Base-by-base conservation (phyloP, 768 basidiomycete genomes). In the Lentinus brumalis region DNA sequence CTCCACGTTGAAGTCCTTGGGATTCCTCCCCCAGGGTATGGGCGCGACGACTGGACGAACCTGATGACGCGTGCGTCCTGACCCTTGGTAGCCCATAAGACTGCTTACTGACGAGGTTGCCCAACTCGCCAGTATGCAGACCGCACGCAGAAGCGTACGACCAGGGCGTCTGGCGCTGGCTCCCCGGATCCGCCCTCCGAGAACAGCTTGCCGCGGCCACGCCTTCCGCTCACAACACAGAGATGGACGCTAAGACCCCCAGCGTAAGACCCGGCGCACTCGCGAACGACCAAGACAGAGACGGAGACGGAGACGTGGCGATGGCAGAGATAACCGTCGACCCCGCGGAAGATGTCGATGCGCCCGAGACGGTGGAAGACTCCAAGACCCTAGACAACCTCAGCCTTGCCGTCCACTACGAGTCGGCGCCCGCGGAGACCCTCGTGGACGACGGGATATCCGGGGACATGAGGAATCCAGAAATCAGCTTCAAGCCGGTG, bases 11-110 rank as follows among this genome's bases (percentile, higher is more conserved):
- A 38, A 55, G 53, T 12, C 15, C 18, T 30, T 55, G 3, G 18
- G 26, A 12, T 16, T 45, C 31, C 41, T 55, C 42, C 53, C 12
- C 30, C 5, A 4, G 53, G 38, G 11, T 55, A 55, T 16, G 15
- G 26, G 29, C 53, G 41, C 53, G 53, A 55, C 53, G 53, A 55
- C 14, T 55, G 53, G 53, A 55, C 53, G 41, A 55, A 55, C 31
- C 30, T 55, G 26, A 55, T 55, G 53, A 55, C 53, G n/a, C 26
- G 53, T 55, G 18, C 30, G 53, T 55, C 5, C 21, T n/a, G 21
- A 26, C 7, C 45, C 10, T 11, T n/a, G 6, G 14, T 18, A 9
- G n/a, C n/a, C 3, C 1, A 2, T 3, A 26, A 26, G 40, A 2
- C 16, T 3, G 16, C 15, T 16, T 15, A 2, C 18, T 44, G 42